A percentile compares a stretch with the other conserved stretches of the same genome.
phyloP scores from a whole-genome alignment of 768 basidiomycete species.

The Harrya chromipes region DNA sequence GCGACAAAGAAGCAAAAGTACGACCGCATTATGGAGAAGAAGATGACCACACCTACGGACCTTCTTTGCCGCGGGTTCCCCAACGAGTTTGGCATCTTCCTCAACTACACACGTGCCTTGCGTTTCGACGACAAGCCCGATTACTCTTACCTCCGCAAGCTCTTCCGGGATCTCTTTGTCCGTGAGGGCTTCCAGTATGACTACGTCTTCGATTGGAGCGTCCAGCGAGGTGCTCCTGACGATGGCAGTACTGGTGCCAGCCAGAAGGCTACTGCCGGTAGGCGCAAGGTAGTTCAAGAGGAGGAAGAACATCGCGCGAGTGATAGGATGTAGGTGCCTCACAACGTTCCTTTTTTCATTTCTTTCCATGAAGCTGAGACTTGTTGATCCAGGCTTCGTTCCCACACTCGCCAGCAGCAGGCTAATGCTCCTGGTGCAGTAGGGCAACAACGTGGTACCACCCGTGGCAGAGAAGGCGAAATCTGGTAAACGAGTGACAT shows the following conservation, averaged over 20 bases:
- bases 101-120: conserved; percentile 98
- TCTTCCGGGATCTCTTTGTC: conserved; percentile 97
- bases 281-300: conserved; percentile 81
- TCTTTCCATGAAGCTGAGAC: conserved; percentile 14
- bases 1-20: conserved; percentile 99
- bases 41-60: conserved; percentile 99
- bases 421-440: conserved; percentile 47
- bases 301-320: conserved; percentile 81
- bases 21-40: conserved; percentile 99
- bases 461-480: conserved; percentile 44
- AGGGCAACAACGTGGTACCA: conserved; percentile 42
- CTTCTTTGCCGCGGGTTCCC: conserved; percentile 99
- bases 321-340: conserved; percentile 71
- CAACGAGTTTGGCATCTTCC: conserved; percentile 98
- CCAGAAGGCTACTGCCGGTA: conserved; percentile 57
- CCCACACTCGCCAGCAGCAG: conserved; percentile 81
- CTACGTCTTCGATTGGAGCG: conserved; percentile 99
- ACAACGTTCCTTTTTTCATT: conserved; percentile 13
- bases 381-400: conserved; percentile 62
- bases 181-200: conserved; percentile 99
- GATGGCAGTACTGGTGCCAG: conserved; percentile 59
- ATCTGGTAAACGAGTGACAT: conserved; percentile 39
- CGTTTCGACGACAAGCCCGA: conserved; percentile 99
- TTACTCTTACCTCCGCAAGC: conserved; percentile 98
- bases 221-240: conserved; percentile 71